Evolutionary conservation across 2,329 filamentous ascomycete genomes (phyloP), one percentile per base, ranked within the genome.

Genomic region (Didymella exigua): DNA sequence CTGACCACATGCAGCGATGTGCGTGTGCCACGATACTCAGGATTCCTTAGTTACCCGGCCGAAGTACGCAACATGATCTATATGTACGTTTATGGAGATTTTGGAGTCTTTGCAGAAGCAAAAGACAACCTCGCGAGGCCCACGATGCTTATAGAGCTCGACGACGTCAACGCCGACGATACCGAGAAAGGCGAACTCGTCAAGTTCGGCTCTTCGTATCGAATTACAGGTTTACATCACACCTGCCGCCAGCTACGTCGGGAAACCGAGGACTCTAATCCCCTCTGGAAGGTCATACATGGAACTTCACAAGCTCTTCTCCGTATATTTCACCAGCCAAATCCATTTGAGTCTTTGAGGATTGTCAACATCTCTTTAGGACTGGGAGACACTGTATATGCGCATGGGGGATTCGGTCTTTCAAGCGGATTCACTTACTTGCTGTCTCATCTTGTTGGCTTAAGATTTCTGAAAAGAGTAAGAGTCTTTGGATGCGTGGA

Each of bases 121-220:
- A 31, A 23, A 4, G 10, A 34, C 4, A 5, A 31, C 21, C 13
- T 24, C 19, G 3, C 19, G 9, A 24, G 11, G 21, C 42, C 42
- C 14, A 8, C 11, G 19, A 31, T 26, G 3, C 18, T 14, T 16
- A 34, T 33, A 11, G 29, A 45, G 14, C 19, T 24, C 14, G 30
- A 34, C 6, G 9, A 24, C 6, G 13, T 21, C 13, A 30, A 33
- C 7, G 18, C 23, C 13, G 21, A 34, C n/a, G 30, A 30, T 10
- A 7, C 42, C 19, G 30, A 24, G 8, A 23, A 45, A 3, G 14
- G 21, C 21, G 29, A 19, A 29, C 52, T 63, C 59, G 59, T 64
- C 55, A 26, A 19, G n/a, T n/a, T 45, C n/a, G 18, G 18, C n/a
- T 34, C 14, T 19, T 4, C 29, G 3, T 23, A 34, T 23, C 21